Conservation (phyloP, 768 basidiomycete genomes). For the Terana coerulea region DNA sequence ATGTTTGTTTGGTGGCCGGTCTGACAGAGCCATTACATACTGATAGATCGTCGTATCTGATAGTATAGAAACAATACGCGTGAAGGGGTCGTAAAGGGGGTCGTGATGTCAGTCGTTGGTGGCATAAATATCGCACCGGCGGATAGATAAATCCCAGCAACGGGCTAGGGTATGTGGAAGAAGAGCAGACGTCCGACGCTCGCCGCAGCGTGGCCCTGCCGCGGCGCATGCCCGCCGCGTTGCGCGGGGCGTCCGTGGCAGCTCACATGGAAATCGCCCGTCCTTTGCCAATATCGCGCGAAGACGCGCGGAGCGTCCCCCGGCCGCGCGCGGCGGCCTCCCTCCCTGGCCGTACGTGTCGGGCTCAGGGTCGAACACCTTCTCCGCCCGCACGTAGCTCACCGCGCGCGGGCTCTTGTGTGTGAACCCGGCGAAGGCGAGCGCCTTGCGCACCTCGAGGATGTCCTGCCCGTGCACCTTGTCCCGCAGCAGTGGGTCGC, state of each 20-base stretch:
- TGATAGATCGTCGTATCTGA: too few relatives aligned
- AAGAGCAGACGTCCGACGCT: too few relatives aligned
- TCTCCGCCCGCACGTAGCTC: conserved; percentile 73
- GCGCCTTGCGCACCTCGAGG: conserved; percentile 84
- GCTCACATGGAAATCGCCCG: conserved; percentile 81
- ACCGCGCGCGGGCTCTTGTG: conserved; percentile 84
- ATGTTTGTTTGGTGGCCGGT: too few relatives aligned
- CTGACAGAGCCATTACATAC: too few relatives aligned
- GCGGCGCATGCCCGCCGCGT: conserved; percentile 4
- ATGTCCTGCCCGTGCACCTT: conserved; percentile 83
- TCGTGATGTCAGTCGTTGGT: neutral
- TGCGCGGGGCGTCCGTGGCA: conserved; percentile 8
- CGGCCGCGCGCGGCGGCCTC: conserved; percentile 58
- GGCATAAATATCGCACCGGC: too few relatives aligned
- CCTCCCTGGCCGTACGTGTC: conserved; percentile 42
- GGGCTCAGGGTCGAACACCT: conserved; percentile 58
- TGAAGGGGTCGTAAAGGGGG: neutral
- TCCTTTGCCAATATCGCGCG: conserved; percentile 61
- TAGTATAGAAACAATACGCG: too few relatives aligned
- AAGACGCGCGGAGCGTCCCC: conserved; percentile 50
- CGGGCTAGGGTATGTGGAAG: too few relatives aligned
- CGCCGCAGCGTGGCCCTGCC: neutral
- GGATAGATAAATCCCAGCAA: too few relatives aligned
- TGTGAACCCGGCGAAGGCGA: conserved; percentile 89
- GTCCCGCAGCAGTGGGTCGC: conserved; percentile 85